Percentiles rank a stretch among this genome's conserved stretches.
Conservation (phyloP, 768 basidiomycete species). For the Melanogaster broomeanus region DNA sequence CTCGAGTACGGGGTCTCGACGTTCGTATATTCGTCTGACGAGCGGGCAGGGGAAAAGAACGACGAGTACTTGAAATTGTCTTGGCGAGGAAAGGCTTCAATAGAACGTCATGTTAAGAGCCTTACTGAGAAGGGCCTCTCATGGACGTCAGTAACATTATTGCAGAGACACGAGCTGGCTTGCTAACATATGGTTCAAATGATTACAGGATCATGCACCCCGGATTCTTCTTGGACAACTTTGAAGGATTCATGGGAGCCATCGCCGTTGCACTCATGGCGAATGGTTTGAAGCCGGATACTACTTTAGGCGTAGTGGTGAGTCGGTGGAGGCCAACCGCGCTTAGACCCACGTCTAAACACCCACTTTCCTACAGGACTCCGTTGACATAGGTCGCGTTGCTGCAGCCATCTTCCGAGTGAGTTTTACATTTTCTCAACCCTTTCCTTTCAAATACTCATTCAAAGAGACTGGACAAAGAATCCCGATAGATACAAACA, state of each 20-base stretch:
- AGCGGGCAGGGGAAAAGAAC: slow-evolving; percentile 38
- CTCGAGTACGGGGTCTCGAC: slow-evolving; percentile 36
- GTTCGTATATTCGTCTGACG: slow-evolving; percentile 40
- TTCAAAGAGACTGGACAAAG: slow-evolving; percentile 13
- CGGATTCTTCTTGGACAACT: slow-evolving; percentile 48
- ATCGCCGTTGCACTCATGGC: slow-evolving; percentile 36
- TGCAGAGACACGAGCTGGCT: neutral
- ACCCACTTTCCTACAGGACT: slow-evolving; percentile 21
- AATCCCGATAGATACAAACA: slow-evolving; percentile 23
- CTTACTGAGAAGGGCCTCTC: slow-evolving; percentile 32
- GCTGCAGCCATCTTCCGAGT: slow-evolving; percentile 37
- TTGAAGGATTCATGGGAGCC: slow-evolving; percentile 38
- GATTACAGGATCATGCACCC: slow-evolving; percentile 39
- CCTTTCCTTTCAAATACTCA: neutral
- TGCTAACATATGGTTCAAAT: neutral
- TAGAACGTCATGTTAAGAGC: slow-evolving; percentile 38
- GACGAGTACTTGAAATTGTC: slow-evolving; percentile 30
- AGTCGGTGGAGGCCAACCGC: slow-evolving; percentile 8
- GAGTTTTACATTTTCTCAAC: neutral
- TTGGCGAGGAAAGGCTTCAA: slow-evolving; percentile 36
- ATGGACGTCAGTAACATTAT: slow-evolving; percentile 38
- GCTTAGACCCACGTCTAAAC: neutral
- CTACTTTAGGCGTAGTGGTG: slow-evolving; percentile 38
- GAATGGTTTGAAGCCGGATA: slow-evolving; percentile 33
- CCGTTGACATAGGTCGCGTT: slow-evolving; percentile 37